Percentiles rank a stretch among this genome's conserved stretches.
These are phyloP conservation scores for Carex pumila DNA, from an alignment of 176 grass and related monocot species.

Conservation along the genomic window DNA sequence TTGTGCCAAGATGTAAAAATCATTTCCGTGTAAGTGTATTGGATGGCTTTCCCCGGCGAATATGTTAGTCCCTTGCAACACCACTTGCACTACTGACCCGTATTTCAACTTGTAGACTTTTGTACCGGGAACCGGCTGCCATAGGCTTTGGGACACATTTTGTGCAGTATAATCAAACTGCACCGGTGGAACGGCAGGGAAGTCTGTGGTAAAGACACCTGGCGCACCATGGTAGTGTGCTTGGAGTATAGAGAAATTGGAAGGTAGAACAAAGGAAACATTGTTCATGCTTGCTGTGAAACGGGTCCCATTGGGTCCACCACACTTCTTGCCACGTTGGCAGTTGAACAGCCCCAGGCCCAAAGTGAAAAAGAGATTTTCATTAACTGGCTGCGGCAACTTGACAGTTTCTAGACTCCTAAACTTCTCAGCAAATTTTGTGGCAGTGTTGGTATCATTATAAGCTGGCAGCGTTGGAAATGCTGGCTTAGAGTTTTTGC, in stretches of 20 bases:
- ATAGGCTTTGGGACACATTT: slow-evolving; percentile 60
- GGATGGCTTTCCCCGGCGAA: slow-evolving; percentile 91
- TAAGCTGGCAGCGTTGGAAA: slow-evolving; percentile 69
- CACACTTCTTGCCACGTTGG: slow-evolving; percentile 27
- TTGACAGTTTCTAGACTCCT: slow-evolving; percentile 29
- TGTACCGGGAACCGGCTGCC: slow-evolving; percentile 62
- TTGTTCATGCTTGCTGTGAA: slow-evolving; percentile 90
- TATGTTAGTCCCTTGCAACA: slow-evolving; percentile 84
- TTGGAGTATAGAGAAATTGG: slow-evolving; percentile 63
- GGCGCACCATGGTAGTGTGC: slow-evolving; percentile 34
- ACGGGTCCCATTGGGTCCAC: slow-evolving; percentile 74
- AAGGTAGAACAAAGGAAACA: slow-evolving; percentile 72
- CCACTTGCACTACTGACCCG: slow-evolving; percentile 63
- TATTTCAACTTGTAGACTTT: slow-evolving; percentile 73
- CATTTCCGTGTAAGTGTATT: slow-evolving; percentile 88
- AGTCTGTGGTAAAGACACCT: slow-evolving; percentile 66
- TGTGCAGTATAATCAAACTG: slow-evolving; percentile 73
- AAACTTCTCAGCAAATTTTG: slow-evolving; percentile 48
- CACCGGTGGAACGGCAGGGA: slow-evolving; percentile 66
- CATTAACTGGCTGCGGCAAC: slow-evolving; percentile 37
- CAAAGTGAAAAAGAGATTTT: slow-evolving; percentile 93
- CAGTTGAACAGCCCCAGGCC: slow-evolving; percentile 74
- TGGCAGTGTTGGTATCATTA: slow-evolving; percentile 65
- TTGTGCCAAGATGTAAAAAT: slow-evolving; percentile 80
- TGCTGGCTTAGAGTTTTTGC: not conserved